Conservation (phyloP, 1,139 yeast genomes). For the Wickerhamomyces sp. region DNA sequence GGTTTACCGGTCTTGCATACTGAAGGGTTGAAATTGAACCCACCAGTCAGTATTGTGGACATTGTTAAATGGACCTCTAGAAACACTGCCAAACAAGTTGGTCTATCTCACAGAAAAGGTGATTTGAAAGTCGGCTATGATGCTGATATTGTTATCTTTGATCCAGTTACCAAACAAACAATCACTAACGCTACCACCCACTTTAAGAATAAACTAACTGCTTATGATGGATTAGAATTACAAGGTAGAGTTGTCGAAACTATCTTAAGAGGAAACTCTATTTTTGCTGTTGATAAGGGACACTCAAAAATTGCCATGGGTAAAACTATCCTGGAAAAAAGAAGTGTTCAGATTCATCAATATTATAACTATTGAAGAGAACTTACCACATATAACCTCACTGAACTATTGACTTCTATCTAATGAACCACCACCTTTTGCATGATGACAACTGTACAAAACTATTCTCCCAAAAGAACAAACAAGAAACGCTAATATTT, state of each 20-base stretch:
- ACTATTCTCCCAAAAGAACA: background rate
- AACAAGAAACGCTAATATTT: background rate
- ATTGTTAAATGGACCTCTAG: constrained; percentile 74
- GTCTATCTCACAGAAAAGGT: constrained; percentile 71
- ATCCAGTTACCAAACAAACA: constrained; percentile 50
- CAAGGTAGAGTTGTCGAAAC: constrained; percentile 76
- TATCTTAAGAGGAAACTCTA: constrained; percentile 65
- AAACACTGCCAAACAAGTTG: constrained; percentile 84
- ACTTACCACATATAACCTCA: too few species aligned
- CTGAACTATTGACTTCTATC: background rate
- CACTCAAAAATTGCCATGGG: constrained; percentile 55
- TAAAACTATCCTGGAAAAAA: constrained; percentile 49
- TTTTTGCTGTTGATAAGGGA: constrained; percentile 56
- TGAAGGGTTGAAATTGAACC: constrained; percentile 53
- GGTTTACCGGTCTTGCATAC: constrained; percentile 81
- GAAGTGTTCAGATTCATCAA: constrained; percentile 5
- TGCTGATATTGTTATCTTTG: constrained; percentile 84
- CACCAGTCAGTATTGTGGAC: constrained; percentile 53
- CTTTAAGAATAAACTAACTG: constrained; percentile 84
- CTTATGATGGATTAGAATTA: constrained; percentile 68
- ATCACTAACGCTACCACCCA: constrained; percentile 56
- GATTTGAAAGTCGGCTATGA: constrained; percentile 66
- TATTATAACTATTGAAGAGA: background rate
- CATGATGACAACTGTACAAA: too few species aligned
- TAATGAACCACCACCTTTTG: too few species aligned